phyloP scores from a whole-genome alignment of 2,329 filamentous ascomycete genomes.

The Lojkania enalia region DNA sequence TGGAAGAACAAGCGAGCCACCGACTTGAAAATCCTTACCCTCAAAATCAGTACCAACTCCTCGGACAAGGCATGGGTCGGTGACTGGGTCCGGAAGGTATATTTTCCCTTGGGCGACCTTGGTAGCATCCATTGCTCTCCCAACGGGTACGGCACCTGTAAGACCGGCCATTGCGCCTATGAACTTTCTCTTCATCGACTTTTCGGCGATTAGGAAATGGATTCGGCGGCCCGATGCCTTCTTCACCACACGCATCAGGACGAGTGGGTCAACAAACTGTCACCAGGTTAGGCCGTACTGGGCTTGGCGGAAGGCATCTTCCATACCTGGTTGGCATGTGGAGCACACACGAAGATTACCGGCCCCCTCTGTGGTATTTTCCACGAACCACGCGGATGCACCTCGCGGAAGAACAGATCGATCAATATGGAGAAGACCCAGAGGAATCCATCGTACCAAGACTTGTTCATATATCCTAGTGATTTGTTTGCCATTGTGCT shows the following conservation, averaged over 20 bases:
- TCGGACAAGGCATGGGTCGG: slow-evolving; percentile 79
- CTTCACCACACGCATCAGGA: slow-evolving; percentile 87
- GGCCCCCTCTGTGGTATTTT: slow-evolving; percentile 87
- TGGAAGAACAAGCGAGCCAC: slow-evolving; percentile 85
- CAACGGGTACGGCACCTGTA: slow-evolving; percentile 90
- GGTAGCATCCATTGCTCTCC: slow-evolving; percentile 84
- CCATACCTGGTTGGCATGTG: slow-evolving; percentile 75
- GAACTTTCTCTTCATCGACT: slow-evolving; percentile 87
- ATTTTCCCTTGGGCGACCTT: slow-evolving; percentile 78
- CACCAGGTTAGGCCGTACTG: slow-evolving; percentile 5
- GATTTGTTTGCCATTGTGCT: slow-evolving; percentile 33
- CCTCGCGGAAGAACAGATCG: slow-evolving; percentile 97
- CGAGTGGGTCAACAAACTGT: slow-evolving; percentile 92
- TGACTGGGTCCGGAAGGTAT: slow-evolving; percentile 85
- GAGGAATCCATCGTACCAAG: slow-evolving; percentile 76
- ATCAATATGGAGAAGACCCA: slow-evolving; percentile 80
- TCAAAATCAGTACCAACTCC: slow-evolving; percentile 84
- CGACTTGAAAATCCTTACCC: slow-evolving; percentile 52
- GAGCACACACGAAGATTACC: slow-evolving; percentile 92
- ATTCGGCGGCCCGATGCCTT: slow-evolving; percentile 86
- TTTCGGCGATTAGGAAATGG: slow-evolving; percentile 90
- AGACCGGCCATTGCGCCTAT: slow-evolving; percentile 84
- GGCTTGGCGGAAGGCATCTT: neutral
- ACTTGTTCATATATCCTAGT: slow-evolving; percentile 64
- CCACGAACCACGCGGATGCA: slow-evolving; percentile 93